Evolutionary conservation across 2,329 filamentous ascomycete genomes (phyloP).

Genomic region (Hortaea sp.): DNA sequence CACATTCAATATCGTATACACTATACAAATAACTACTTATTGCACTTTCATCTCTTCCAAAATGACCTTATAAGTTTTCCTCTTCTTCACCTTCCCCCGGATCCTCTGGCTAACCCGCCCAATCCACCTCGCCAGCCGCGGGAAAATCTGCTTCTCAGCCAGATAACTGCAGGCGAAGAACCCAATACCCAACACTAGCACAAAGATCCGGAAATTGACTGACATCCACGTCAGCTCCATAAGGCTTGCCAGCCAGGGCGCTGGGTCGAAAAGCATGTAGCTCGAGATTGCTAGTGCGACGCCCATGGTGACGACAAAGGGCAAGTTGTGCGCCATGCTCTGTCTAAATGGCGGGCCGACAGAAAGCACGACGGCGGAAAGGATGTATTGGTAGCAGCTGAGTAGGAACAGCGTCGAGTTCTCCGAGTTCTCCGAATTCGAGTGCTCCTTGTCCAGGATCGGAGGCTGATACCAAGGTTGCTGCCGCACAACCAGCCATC

Average conservation of each 20-base stretch:
- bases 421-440: slow-evolving; percentile 82
- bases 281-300: slow-evolving; percentile 56
- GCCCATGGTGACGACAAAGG: slow-evolving; percentile 70
- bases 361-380: slow-evolving; percentile 79
- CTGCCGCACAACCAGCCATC: slow-evolving; percentile 62
- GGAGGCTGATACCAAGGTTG: slow-evolving; percentile 86
- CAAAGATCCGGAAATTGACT: slow-evolving; percentile 58
- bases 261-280: slow-evolving; percentile 74
- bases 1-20: neutral
- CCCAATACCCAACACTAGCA: slow-evolving; percentile 58
- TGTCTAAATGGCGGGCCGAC: slow-evolving; percentile 88
- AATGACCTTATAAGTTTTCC: slow-evolving; percentile 82
- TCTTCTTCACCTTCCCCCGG: slow-evolving; percentile 54
- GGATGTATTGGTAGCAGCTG: slow-evolving; percentile 90
- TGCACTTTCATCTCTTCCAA: slow-evolving; percentile 45
- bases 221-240: slow-evolving; percentile 84
- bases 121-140: slow-evolving; percentile 55
- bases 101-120: slow-evolving; percentile 52
- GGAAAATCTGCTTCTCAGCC: slow-evolving; percentile 63
- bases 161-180: slow-evolving; percentile 62
- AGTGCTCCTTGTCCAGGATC: slow-evolving; percentile 62
- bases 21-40: neutral
- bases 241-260: slow-evolving; percentile 54
- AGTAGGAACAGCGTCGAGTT: slow-evolving; percentile 85
- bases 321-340: slow-evolving; percentile 67